Evolutionary conservation across 306 rosid genomes (phyloP), one percentile per base, ranked within the genome.

Genomic region (Prunus davidiana): DNA sequence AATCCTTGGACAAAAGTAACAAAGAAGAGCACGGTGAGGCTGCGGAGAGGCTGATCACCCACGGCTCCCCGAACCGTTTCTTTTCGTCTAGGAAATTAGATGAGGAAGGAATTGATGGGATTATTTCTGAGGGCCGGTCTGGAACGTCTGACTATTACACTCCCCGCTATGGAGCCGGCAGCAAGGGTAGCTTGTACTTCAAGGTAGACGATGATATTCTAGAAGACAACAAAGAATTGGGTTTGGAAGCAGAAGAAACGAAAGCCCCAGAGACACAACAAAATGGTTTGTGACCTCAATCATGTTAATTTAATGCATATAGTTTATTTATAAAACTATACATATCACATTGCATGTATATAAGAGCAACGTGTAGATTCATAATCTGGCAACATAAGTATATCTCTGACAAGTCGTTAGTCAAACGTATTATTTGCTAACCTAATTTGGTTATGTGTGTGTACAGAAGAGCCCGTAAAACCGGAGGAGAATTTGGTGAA

Each of bases 121-220:
- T 79, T 60, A 69, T 57, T 7, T 65, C 75, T 1, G 85, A 81
- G 32, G 87, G 79, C 56, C 11, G 18, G n/a, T 83, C 85, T 11
- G 76, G 72, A 46, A 78, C 88, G 46, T 78, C 82, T 2, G 83
- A 81, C 6, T 82, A 76, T 60, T 32, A 76, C 63, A 58, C 84
- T 45, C 85, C 88, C 5, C 72, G 78, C 67, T 64, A 41, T 78
- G 76, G 71, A 72, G 58, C 67, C 13, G 82, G 25, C 63, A 77
- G 58, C 6, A 83, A 83, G 78, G 71, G 6, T 5, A 66, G 28
- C 49, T 45, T 46, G 56, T 15, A 14, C 32, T 73, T 46, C 69
- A 73, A 73, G 47, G 69, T 16, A 28, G 57, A 60, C 6, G 45
- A 58, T 38, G 45, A 15, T 6, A 65, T 46, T 6, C 30, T 14